Conservation (phyloP, 23 red algal species). For the Agarophyton chilense region DNA sequence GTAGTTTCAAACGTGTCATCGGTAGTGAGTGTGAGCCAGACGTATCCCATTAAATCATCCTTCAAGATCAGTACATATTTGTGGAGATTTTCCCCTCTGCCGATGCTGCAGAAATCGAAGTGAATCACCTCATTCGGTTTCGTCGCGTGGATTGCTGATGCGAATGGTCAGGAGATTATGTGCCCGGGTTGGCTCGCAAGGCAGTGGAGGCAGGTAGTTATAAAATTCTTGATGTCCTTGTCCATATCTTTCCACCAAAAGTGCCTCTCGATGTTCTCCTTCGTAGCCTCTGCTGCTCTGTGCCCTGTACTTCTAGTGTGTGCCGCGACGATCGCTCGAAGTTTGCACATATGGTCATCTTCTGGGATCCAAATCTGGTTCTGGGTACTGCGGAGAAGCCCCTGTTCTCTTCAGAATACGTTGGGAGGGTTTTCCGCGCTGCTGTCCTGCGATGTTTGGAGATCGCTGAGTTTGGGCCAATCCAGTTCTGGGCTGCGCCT, state of each 20-base stretch:
- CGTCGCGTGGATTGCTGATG: not conserved
- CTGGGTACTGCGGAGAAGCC: not conserved
- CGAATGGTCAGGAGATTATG: not conserved
- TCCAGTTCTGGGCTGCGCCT: too few species aligned
- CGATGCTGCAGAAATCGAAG: conserved; percentile 2
- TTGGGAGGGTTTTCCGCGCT: not conserved
- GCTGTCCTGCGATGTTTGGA: not conserved
- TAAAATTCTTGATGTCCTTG: not conserved
- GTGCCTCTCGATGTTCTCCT: not conserved
- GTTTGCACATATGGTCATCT: not conserved
- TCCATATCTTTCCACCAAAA: not conserved
- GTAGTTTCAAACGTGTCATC: not conserved
- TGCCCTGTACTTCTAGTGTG: not conserved
- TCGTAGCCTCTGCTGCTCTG: not conserved
- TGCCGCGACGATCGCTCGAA: conserved; percentile 2
- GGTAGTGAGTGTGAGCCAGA: not conserved
- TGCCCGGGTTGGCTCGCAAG: not conserved
- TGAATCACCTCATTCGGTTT: not conserved
- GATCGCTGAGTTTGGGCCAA: not conserved
- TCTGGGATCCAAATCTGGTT: conserved; percentile 7
- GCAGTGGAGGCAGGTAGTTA: not conserved
- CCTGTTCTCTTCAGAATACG: not conserved
- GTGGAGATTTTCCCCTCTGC: not conserved
- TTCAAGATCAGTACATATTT: not conserved
- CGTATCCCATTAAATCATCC: not conserved